Percentiles rank a stretch among this genome's conserved stretches.
Conservation (phyloP, 345 rosid species). For the Salix arbutifolia region DNA sequence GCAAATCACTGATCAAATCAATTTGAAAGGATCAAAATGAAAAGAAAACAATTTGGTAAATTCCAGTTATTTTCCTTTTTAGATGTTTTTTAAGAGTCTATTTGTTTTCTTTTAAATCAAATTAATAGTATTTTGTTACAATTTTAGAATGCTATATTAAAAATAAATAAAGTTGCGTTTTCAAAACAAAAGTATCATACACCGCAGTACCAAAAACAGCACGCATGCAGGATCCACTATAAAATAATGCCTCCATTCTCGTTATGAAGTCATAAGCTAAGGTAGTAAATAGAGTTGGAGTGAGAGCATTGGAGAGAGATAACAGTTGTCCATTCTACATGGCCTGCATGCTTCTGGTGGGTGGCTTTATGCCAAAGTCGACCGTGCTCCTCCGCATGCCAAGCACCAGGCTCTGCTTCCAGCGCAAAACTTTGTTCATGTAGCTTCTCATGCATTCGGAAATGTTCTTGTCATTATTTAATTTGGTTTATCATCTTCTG, state of each 20-base stretch:
- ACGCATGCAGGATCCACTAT: not conserved
- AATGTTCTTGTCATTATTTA: not conserved
- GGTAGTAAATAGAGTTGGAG: not conserved
- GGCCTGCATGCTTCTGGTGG: not conserved
- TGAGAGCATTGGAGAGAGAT: not conserved
- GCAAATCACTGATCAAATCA: no score
- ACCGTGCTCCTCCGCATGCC: not conserved
- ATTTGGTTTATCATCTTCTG: not conserved
- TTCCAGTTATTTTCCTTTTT: no score
- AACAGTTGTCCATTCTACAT: not conserved
- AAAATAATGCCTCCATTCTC: not conserved
- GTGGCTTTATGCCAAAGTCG: not conserved
- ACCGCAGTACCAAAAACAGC: no score
- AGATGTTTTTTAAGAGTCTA: no score
- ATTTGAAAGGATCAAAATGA: no score
- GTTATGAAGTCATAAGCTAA: not conserved
- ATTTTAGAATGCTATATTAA: no score
- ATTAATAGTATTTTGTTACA: no score
- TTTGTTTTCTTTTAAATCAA: no score
- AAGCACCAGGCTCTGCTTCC: not conserved
- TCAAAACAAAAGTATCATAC: no score
- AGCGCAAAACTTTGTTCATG: not conserved
- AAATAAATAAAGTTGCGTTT: no score
- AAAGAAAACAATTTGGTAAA: no score
- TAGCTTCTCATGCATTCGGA: not conserved